Conservation (phyloP, 768 basidiomycete genomes). For the Multifurca ochricompacta region DNA sequence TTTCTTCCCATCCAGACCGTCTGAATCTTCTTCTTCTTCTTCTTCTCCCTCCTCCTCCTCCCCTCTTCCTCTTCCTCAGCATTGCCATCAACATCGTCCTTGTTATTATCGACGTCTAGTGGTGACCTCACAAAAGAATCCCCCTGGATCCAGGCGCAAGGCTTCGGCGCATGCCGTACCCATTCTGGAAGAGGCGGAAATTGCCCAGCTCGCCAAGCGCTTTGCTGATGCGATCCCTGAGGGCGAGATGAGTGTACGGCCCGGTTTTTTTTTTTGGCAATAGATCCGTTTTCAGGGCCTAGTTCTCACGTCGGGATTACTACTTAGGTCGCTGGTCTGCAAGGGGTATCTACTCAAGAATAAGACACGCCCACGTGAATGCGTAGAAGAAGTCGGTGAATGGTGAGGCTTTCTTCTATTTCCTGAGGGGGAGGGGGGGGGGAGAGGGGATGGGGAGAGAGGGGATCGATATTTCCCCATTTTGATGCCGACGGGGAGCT, state of each 20-base stretch:
- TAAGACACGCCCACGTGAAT: slow-evolving; percentile 82
- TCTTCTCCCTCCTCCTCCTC: too few species aligned
- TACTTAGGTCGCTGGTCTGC: slow-evolving; percentile 71
- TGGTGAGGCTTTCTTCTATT: slow-evolving; percentile 39
- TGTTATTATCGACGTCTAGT: too few species aligned
- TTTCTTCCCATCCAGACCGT: slow-evolving; percentile 75
- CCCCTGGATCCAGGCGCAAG: slow-evolving; percentile 68
- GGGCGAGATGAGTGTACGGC: slow-evolving; percentile 74
- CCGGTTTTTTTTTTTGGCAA: background rate
- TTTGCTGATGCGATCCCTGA: slow-evolving; percentile 82
- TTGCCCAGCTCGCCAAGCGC: slow-evolving; percentile 67
- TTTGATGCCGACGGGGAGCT: slow-evolving; percentile 17
- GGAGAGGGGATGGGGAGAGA: too few species aligned
- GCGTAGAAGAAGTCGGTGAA: slow-evolving; percentile 68
- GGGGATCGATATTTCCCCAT: too few species aligned
- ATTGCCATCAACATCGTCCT: slow-evolving; percentile 20
- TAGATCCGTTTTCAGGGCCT: background rate
- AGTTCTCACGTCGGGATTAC: slow-evolving; percentile 4
- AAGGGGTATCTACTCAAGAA: slow-evolving; percentile 85
- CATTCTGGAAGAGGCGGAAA: slow-evolving; percentile 65
- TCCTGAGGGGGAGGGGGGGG: too few species aligned
- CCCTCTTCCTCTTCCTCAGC: too few species aligned
- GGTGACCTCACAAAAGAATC: slow-evolving; percentile 59
- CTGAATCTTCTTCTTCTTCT: background rate
- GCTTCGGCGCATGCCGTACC: slow-evolving; percentile 47